These are phyloP conservation scores for Arthrobotrys sinensis DNA, from an alignment of 2,329 filamentous ascomycete genomes.

Conservation along the genomic window DNA sequence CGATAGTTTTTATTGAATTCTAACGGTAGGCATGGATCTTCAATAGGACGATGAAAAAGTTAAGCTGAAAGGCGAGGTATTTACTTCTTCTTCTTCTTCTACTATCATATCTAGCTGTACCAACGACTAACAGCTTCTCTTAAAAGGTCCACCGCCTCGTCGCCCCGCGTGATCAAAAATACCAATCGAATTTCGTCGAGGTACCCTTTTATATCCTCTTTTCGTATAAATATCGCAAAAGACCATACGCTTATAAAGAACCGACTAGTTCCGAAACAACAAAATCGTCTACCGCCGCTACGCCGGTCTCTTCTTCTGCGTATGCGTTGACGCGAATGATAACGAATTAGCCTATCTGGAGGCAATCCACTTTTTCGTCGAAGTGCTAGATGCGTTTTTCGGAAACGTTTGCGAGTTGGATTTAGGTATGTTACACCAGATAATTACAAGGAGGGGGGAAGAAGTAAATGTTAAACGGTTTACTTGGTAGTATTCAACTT, in stretches of 20 bases:
- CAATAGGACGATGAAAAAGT: constrained; percentile 93
- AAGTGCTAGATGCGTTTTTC: constrained; percentile 98
- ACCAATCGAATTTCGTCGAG: constrained; percentile 99
- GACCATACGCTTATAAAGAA: no score
- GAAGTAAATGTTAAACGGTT: not conserved
- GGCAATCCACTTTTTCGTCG: constrained; percentile 99
- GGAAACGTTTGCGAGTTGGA: constrained; percentile 99
- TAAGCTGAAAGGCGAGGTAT: constrained; percentile 95
- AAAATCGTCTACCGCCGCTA: constrained; percentile 98
- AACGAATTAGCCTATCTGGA: constrained; percentile 98
- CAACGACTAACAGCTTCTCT: no score
- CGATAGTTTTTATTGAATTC: not conserved
- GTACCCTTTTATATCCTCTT: no score
- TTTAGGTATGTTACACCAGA: constrained; percentile 69
- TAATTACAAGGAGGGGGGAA: not conserved
- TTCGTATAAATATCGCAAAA: no score
- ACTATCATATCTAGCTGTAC: not conserved
- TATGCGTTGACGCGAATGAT: constrained; percentile 98
- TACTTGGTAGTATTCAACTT: constrained; percentile 77
- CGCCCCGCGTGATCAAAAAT: constrained; percentile 97
- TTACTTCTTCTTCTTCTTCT: constrained; percentile 56
- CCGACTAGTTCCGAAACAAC: constrained; percentile 79
- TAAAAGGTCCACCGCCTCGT: constrained; percentile 92
- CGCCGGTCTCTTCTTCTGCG: constrained; percentile 98
- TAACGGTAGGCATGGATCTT: not conserved